Base-by-base conservation (phyloP, 805 yeast genomes). In the Teunomyces stri region DNA sequence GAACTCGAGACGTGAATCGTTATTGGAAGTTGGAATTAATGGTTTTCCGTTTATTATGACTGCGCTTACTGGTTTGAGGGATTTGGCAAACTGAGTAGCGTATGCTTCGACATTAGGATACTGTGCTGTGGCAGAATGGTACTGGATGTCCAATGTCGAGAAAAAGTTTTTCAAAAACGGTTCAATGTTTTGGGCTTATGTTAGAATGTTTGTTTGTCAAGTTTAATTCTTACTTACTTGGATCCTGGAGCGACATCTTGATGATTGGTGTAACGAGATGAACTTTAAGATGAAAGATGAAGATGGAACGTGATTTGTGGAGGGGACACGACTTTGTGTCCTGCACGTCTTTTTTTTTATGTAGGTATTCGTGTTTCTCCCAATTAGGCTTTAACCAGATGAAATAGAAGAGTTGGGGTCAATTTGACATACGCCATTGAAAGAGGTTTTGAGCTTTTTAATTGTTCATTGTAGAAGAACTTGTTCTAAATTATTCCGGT, bases 1-100 rank as follows among this genome's bases (percentile, higher is more conserved):
- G 55, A 82, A 81, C 45, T 75, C 79, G 12, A 65, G 59, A 46
- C 75, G 72, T 0, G 81, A 47, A 37, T 62, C 64, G 39, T 48
- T 47, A 22, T 50, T 47, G 18, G 52, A 39, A n/a, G 51, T 47
- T 1, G 65, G 61, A 7, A 60, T 55, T 42, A 80, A 65, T 9
- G 87, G 87, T 21, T 76, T 70, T 0, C 87, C 87, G 54, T 82
- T 79, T 28, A 82, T 59, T 10, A 82, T 75, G 12, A 82, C 75
- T 7, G 86, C 80, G 29, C 82, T 70, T 22, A 72, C 64, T 1
- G 71, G 69, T 49, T 79, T 75, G 35, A 82, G 63, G 48, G 79
- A 83, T 35, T 79, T 81, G 3, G 77, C 78, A 55, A 69, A 70
- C 54, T 69, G 76, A 11, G 69, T 69, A 20, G 73, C 76, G 46